Base-by-base conservation (phyloP, 768 basidiomycete genomes). In the Tricholoma furcatifolium region DNA sequence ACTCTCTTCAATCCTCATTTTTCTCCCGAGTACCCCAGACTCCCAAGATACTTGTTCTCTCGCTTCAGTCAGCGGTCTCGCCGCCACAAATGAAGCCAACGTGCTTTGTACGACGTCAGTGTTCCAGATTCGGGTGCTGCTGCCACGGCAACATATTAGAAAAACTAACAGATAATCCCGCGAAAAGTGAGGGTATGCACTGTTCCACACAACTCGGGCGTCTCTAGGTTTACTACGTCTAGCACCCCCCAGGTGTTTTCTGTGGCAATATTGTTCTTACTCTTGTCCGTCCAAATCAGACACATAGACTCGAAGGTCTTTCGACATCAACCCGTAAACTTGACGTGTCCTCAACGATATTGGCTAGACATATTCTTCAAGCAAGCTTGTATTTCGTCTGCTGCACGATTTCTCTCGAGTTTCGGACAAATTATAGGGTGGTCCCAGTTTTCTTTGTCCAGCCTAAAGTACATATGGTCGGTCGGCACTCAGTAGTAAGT, bases 381-480 rank as follows among this genome's bases (percentile, higher is more conserved):
- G 58, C 45, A 72, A 74, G 55, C 53, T 56, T 11, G 61, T 67
- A 50, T 74, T 65, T 53, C 58, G 54, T 23, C 57, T 61, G 7
- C 53, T 75, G 15, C 60, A 70, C 17, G 42, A 53, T 6, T 64
- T 75, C 39, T 72, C 75, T 44, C 45, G 45, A 24, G 60, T 62
- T 11, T 49, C 55, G 6, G 58, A 62, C 40, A 71, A 68, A 51
- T 5, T 71, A 71, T 50, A 63, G 70, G 6, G 54, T 60, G 18
- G 62, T 61, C 2, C 60, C n/a, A n/a, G n/a, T 73, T 34, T 48
- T 53, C 1, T 62, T 56, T 12, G 57, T 57, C 34, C 51, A 60
- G 48, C 68, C 67, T 35, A 67, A 67, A 6, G 64, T 75, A 21
- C 73, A 73, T n/a, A 55, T 70, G 23, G 49, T 71, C n/a, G 51